These are phyloP conservation scores for Penicillium sp. DNA, from an alignment of 2,329 filamentous ascomycete genomes.

Conservation along the genomic window DNA sequence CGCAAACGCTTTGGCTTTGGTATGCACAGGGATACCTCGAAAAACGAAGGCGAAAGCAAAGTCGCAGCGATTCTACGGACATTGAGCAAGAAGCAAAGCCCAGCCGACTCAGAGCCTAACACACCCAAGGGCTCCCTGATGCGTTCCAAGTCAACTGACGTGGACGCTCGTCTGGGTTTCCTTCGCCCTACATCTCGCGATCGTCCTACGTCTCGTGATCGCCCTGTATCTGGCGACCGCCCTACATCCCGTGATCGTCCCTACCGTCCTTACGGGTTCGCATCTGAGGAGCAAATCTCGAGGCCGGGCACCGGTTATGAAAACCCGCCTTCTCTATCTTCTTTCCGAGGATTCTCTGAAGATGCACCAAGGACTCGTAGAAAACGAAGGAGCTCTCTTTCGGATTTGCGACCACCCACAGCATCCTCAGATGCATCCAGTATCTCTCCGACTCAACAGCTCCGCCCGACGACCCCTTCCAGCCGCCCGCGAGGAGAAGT, in stretches of 20 bases:
- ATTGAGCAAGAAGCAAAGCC: conserved; percentile 75
- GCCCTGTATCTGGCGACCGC: conserved; percentile 28
- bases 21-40: conserved; percentile 75
- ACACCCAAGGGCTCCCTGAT: conserved; percentile 65
- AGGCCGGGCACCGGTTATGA: conserved; percentile 47
- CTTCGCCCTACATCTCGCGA: conserved; percentile 57
- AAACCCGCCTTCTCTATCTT: conserved; percentile 46
- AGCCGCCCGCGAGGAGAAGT: conserved; percentile 26
- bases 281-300: conserved; percentile 46
- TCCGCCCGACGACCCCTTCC: conserved; percentile 39
- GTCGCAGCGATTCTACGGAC: conserved; percentile 79
- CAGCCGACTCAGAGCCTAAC: conserved; percentile 62
- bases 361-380: conserved; percentile 53
- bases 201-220: conserved; percentile 56
- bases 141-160: conserved; percentile 76
- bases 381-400: conserved; percentile 88
- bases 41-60: conserved; percentile 64
- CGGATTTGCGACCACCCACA: conserved; percentile 73
- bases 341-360: conserved; percentile 51
- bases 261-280: conserved; percentile 48
- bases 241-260: conserved; percentile 52
- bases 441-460: conserved; percentile 29
- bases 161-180: conserved; percentile 49
- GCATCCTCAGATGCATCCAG: conserved; percentile 52
- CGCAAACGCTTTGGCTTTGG: conserved; percentile 81